Evolutionary conservation across 177 flowering plant species (phyloP).

Genomic region (Tripterygium wilfordii): DNA sequence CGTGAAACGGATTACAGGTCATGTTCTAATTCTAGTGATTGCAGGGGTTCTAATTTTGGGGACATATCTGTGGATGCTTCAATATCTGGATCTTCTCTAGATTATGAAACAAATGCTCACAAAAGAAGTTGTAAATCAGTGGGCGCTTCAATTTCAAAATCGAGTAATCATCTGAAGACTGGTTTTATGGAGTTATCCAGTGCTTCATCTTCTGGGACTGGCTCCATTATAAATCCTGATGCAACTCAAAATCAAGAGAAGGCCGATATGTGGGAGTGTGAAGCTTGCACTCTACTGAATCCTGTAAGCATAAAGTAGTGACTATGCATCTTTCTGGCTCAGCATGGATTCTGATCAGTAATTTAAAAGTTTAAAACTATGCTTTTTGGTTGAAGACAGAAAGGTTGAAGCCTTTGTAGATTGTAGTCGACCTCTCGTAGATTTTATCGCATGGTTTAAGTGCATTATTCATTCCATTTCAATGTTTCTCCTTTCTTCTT

Average conservation of each 20-base stretch:
- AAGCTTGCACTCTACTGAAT: conserved; percentile 30
- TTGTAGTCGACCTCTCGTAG: no score
- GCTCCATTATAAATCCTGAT: not conserved
- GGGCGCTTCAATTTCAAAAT: not conserved
- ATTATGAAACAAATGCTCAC: conserved; percentile 4
- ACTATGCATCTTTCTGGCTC: not conserved
- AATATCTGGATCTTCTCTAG: conserved; percentile 9
- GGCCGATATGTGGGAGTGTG: conserved; percentile 27
- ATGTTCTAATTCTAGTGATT: conserved; percentile 5
- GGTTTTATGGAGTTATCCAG: conserved; percentile 12
- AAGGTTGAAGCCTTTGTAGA: no score
- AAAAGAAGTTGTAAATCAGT: conserved; percentile 15
- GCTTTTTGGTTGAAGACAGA: not conserved
- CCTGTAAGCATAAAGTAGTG: conserved; percentile 17
- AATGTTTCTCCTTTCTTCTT: not conserved
- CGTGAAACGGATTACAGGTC: conserved; percentile 15
- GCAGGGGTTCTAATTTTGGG: conserved; percentile 12
- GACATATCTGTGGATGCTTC: conserved; percentile 24
- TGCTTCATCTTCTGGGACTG: conserved; percentile 16
- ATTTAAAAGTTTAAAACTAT: not conserved
- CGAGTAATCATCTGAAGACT: conserved; percentile 3
- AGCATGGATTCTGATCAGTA: not conserved
- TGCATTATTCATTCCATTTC: no score
- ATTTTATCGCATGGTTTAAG: no score
- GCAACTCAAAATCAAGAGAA: conserved; percentile 4